These are phyloP conservation scores for Trypanosoma grayi DNA, from an alignment of 208 protist genomes.

Conservation along the genomic window DNA sequence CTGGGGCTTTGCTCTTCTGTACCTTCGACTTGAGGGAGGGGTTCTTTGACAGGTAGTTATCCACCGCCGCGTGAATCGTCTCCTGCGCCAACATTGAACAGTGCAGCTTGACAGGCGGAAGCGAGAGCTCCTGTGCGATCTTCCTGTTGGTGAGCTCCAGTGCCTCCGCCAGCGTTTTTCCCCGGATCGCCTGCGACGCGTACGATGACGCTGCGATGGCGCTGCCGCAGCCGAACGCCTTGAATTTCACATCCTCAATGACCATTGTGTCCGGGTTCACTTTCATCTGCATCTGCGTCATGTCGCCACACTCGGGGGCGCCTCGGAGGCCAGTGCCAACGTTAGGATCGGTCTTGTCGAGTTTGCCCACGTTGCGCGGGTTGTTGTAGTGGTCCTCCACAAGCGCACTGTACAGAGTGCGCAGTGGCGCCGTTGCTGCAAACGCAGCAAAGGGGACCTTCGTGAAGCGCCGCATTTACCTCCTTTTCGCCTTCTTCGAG, in stretches of 20 bases:
- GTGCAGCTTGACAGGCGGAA: conserved; percentile 99
- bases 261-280: conserved; percentile 88
- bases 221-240: conserved; percentile 99
- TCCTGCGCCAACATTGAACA: conserved; percentile 99
- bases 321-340: conserved; percentile 99
- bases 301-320: conserved; percentile 98
- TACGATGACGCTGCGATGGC: conserved; percentile 98
- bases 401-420: conserved; percentile 92
- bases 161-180: conserved; percentile 97
- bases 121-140: conserved; percentile 97
- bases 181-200: conserved; percentile 97
- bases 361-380: conserved; percentile 97
- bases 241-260: conserved; percentile 97
- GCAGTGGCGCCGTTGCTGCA: conserved; percentile 21
- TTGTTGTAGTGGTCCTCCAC: conserved; percentile 99
- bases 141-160: conserved; percentile 97
- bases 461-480: conserved; percentile 18
- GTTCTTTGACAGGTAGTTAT: conserved; percentile 96
- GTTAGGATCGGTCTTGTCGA: conserved; percentile 93
- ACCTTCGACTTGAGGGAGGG: conserved; percentile 90
- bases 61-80: conserved; percentile 98
- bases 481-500: background rate
- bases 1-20: conserved; percentile 27
- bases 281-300: conserved; percentile 98
- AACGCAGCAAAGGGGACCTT: background rate